Conservation (phyloP, 164 flowering plant species). For the Magnolia changhungtana region DNA sequence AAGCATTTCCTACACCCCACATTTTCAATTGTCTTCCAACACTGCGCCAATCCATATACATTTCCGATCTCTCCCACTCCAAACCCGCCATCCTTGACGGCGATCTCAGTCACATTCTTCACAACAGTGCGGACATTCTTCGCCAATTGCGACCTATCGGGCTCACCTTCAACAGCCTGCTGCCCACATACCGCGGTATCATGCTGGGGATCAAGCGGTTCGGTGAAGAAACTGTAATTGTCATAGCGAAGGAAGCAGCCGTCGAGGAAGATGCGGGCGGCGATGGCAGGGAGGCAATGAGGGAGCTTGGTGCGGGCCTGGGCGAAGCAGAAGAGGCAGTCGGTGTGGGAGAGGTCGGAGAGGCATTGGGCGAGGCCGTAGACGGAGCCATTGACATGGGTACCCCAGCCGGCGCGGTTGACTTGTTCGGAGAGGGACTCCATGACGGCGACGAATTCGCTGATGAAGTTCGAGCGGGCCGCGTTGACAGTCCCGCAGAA, state of each 20-base stretch:
- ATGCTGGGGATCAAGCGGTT: slow-evolving; percentile 19
- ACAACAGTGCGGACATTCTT: slow-evolving; percentile 23
- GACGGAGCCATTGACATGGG: slow-evolving; percentile 7
- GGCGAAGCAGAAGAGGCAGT: slow-evolving; percentile 72
- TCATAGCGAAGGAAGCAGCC: slow-evolving; percentile 73
- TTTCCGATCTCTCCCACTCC: slow-evolving; percentile 24
- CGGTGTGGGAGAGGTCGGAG: slow-evolving; percentile 51
- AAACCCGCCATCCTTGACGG: slow-evolving; percentile 29
- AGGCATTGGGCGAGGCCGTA: slow-evolving; percentile 63
- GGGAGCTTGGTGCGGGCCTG: slow-evolving; percentile 53
- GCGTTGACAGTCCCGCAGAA: slow-evolving; percentile 31
- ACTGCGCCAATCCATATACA: slow-evolving; percentile 58
- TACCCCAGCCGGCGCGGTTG: slow-evolving; percentile 24
- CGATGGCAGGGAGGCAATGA: slow-evolving; percentile 51
- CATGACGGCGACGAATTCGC: slow-evolving; percentile 39
- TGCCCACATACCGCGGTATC: slow-evolving; percentile 24
- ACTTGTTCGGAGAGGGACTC: slow-evolving; percentile 31
- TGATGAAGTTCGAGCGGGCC: background rate
- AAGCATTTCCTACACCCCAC: slow-evolving; percentile 57
- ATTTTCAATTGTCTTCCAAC: slow-evolving; percentile 55
- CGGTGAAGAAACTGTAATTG: slow-evolving; percentile 42
- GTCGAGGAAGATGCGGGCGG: slow-evolving; percentile 50
- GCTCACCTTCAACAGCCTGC: background rate
- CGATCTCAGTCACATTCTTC: slow-evolving; percentile 22
- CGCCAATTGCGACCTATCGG: slow-evolving; percentile 9